Base-by-base conservation (phyloP, 2,329 filamentous ascomycete species). In the Fusarium robinianum region DNA sequence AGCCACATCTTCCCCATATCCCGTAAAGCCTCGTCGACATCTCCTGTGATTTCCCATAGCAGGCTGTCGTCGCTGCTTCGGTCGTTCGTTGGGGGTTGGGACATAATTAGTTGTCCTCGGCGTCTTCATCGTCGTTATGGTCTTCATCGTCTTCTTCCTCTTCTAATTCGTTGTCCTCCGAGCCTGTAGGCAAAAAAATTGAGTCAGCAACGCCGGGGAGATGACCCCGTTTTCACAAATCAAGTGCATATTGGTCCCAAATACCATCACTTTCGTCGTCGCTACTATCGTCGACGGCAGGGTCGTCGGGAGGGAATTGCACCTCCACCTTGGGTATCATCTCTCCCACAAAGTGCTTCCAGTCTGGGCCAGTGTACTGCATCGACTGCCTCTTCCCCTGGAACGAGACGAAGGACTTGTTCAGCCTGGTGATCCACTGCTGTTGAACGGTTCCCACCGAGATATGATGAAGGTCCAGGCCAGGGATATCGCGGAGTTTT, bases 341-440 rank as follows among this genome's bases (percentile, higher is more conserved):
- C 9, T 68, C 63, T 7, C 56, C 60, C 2, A 70, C 51, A 41
- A 66, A 71, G 17, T 65, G 60, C 37, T 52, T 63, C 61, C 67
- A 69, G 30, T 71, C 67, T 1, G 61, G 46, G 2, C 71, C 70
- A 1, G 58, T 62, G 35, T 70, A 70, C 14, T 62, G 40, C 9
- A 55, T 48, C 7, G 14, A 29, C 1, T 9, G 8, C 1, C 27
- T 29, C 5, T 6, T 15, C 5, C 23, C 42, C 8, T 43, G 30
- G 8, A 54, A 66, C 11, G 8, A 43, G 9, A 53, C 51, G n/a
- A 16, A 23, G 8, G 33, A 51, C 17, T 31, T 42, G 16, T 14
- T 23, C 3, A 41, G 40, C 1, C 51, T 49, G 12, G 49, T 35
- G 4, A 34, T 12, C 52, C 61, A 65, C 6, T 50, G 31, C 24